These are phyloP conservation scores for Aspergillus fructus DNA, from an alignment of 2,329 filamentous ascomycete genomes.

Conservation along the genomic window DNA sequence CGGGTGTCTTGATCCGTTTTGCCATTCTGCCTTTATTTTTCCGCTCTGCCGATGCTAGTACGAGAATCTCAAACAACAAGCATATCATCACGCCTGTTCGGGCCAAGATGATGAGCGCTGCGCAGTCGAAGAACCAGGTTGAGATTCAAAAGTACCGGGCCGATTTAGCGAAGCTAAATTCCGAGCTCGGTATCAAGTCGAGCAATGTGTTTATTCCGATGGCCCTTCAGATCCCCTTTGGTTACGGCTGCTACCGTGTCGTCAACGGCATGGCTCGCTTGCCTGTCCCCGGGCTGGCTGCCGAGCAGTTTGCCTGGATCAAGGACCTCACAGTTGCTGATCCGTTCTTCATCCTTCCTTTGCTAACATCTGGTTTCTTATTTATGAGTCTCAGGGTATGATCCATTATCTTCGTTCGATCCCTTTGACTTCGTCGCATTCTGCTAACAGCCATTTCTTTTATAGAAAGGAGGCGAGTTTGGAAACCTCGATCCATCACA, in stretches of 20 bases:
- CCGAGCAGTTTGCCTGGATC: constrained; percentile 75
- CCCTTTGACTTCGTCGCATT: not conserved
- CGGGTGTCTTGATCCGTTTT: constrained; percentile 65
- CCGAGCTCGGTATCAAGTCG: constrained; percentile 54
- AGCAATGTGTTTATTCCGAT: constrained; percentile 53
- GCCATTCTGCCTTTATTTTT: constrained; percentile 66
- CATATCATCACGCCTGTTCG: constrained; percentile 58
- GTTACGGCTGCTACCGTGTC: constrained; percentile 77
- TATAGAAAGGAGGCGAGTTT: constrained; percentile 39
- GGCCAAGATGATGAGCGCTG: constrained; percentile 52
- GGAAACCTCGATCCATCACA: constrained; percentile 32
- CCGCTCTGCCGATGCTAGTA: constrained; percentile 59
- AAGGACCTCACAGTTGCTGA: constrained; percentile 72
- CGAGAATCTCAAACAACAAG: constrained; percentile 62
- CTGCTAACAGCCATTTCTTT: constrained; percentile 2
- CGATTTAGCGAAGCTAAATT: constrained; percentile 54
- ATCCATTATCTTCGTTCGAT: constrained; percentile 10
- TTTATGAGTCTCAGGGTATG: constrained; percentile 60
- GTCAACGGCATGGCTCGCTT: constrained; percentile 71
- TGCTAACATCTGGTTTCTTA: constrained; percentile 57
- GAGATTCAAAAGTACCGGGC: constrained; percentile 48
- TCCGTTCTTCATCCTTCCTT: constrained; percentile 74
- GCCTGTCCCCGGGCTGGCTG: constrained; percentile 76
- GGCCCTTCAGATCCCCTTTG: constrained; percentile 67
- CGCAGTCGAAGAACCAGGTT: constrained; percentile 46